Base-by-base conservation (phyloP, 768 basidiomycete species). In the Amanita rimosa region DNA sequence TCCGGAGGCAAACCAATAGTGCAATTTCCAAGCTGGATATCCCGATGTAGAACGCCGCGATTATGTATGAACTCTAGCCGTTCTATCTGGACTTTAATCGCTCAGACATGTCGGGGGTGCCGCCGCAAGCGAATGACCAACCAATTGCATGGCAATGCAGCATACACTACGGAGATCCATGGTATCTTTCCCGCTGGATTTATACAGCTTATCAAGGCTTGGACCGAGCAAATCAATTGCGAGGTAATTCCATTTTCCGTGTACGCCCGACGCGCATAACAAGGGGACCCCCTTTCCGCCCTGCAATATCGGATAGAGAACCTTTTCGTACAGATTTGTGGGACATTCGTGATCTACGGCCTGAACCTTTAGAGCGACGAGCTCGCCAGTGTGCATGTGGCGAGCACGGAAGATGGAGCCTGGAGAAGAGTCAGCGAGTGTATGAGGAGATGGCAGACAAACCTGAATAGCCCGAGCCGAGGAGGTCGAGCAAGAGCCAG, bases 391-490 rank as follows among this genome's bases (percentile, higher is more conserved):
- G 56, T 78, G 68, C 1, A 86, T 53, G 54, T 89, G 64, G 11
- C 56, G 60, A 0, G 86, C 85, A 17, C 73, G 70, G 57, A 72
- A 88, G 50, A 87, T 88, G 14, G 81, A 78, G 35, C 86, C 85
- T 87, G 53, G 46, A 46, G 41, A 29, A 44, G 35, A 22, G 21
- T 16, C 31, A 37, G 11, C n/a, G 21, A 24, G 24, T 11, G 22
- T n/a, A 1, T 9, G 24, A 21, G 5, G 16, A 16, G 35, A 27
- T 21, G n/a, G 27, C 5, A 49, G 14, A 58, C 70, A 50, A 50
- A 79, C 85, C 85, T 52, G 84, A 85, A 58, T 81, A 87, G 2
- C 85, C 85, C 39, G 83, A 79, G 19, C 85, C 85, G 24, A 88
- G 67, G 14, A 67, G 69, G 33, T 77, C 70, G 17, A 71, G 68